Percentiles rank a stretch among this genome's conserved stretches.
Evolutionary conservation across 2,329 filamentous ascomycete species (phyloP).

Genomic region (Diplodia sapinea): DNA sequence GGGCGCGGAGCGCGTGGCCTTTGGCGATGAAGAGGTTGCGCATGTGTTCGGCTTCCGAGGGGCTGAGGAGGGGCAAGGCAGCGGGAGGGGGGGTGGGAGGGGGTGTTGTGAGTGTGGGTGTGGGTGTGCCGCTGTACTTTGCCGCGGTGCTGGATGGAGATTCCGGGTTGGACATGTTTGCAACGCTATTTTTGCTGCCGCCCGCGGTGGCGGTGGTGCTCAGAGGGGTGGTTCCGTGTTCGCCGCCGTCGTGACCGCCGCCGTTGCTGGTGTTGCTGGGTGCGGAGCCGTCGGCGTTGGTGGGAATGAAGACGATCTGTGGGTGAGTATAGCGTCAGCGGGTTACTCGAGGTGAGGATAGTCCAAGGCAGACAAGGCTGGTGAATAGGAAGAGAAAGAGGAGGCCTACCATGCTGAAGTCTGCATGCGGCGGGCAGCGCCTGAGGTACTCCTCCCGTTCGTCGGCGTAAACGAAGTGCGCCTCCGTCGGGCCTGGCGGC

Average conservation of each 20-base stretch:
- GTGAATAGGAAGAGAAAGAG: not conserved
- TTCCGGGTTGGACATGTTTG: too few species aligned
- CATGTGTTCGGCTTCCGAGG: not conserved
- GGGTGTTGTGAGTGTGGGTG: too few species aligned
- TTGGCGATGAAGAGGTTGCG: not conserved
- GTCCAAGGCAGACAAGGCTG: too few species aligned
- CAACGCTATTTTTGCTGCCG: too few species aligned
- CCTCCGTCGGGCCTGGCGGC: not conserved
- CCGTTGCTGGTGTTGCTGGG: not conserved
- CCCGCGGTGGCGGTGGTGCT: too few species aligned
- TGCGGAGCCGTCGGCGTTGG: not conserved
- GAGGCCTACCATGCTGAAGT: not conserved
- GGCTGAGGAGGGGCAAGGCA: not conserved
- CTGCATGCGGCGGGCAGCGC: not conserved
- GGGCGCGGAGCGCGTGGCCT: not conserved
- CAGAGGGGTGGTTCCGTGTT: too few species aligned
- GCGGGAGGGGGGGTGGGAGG: not conserved
- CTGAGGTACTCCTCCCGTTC: constrained; percentile 1
- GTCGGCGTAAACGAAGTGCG: constrained; percentile 9
- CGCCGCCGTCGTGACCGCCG: not conserved
- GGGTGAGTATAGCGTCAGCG: not conserved
- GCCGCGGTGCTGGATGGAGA: not conserved
- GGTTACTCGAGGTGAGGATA: not conserved
- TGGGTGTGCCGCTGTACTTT: too few species aligned
- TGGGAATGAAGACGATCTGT: constrained; percentile 9